Conservation (phyloP, 306 rosid genomes). For the Glycine latifolia region DNA sequence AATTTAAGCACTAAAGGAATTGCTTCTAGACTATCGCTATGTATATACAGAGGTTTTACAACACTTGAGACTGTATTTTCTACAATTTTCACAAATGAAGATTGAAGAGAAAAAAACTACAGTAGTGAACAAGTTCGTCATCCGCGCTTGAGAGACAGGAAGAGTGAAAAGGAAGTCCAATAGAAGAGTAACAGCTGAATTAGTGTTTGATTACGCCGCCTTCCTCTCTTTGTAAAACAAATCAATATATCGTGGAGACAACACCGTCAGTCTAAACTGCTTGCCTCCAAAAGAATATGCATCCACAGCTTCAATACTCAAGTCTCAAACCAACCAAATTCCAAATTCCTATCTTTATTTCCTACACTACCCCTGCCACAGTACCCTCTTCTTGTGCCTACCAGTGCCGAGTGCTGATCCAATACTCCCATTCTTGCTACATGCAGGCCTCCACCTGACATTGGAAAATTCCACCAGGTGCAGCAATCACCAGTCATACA, state of each 20-base stretch:
- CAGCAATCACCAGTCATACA: constrained; percentile 48
- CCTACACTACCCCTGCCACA: constrained; percentile 63
- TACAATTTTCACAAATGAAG: constrained; percentile 62
- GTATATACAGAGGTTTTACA: constrained; percentile 75
- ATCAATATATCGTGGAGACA: constrained; percentile 73
- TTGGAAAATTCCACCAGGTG: constrained; percentile 47
- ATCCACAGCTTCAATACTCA: constrained; percentile 49
- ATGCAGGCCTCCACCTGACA: constrained; percentile 47
- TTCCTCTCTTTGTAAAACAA: constrained; percentile 56
- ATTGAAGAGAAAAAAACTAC: constrained; percentile 38
- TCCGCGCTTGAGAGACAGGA: constrained; percentile 46
- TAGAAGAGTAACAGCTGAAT: constrained; percentile 55
- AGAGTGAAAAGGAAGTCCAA: constrained; percentile 47
- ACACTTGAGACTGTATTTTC: constrained; percentile 51
- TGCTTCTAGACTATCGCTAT: constrained; percentile 65
- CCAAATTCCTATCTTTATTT: constrained; percentile 63
- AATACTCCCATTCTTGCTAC: constrained; percentile 13
- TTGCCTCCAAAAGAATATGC: constrained; percentile 91
- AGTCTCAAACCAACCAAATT: constrained; percentile 58
- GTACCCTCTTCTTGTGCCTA: constrained; percentile 57
- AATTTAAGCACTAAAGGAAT: constrained; percentile 55
- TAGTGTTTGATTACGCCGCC: constrained; percentile 62
- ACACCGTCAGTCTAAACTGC: constrained; percentile 50
- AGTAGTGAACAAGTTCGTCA: constrained; percentile 26
- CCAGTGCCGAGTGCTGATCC: constrained; percentile 47